Percentiles rank a stretch among this genome's conserved stretches.
phyloP scores from a whole-genome alignment of 352 stramenopile species.

The Aphanomyces astaci region DNA sequence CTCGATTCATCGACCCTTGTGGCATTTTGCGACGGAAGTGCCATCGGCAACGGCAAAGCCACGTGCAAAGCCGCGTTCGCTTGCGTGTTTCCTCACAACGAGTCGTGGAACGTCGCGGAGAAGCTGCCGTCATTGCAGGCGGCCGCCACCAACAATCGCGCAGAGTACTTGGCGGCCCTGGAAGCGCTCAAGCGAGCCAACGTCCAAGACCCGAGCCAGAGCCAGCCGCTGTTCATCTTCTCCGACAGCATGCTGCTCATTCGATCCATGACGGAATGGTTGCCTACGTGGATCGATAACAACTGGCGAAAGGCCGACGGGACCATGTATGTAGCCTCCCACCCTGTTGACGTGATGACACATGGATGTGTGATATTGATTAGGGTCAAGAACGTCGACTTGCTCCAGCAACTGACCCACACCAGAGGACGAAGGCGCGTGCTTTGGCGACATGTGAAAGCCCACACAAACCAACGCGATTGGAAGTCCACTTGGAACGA shows the following conservation, averaged over 20 bases:
- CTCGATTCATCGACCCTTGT: slow-evolving; percentile 45
- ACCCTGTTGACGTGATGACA: neutral
- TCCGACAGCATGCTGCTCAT: slow-evolving; percentile 75
- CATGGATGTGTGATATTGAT: neutral
- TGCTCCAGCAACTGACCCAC: slow-evolving; percentile 47
- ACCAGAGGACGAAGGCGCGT: slow-evolving; percentile 40
- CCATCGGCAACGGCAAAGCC: slow-evolving; percentile 46
- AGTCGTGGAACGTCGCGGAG: slow-evolving; percentile 52
- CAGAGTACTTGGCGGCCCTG: slow-evolving; percentile 48
- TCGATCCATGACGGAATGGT: slow-evolving; percentile 69
- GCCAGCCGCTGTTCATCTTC: slow-evolving; percentile 54
- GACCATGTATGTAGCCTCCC: slow-evolving; percentile 6
- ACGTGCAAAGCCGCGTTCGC: slow-evolving; percentile 41
- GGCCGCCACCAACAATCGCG: slow-evolving; percentile 43
- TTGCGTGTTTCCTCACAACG: slow-evolving; percentile 63
- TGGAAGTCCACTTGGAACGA: slow-evolving; percentile 72
- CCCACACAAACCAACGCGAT: slow-evolving; percentile 43
- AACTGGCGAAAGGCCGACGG: slow-evolving; percentile 57
- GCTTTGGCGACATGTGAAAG: slow-evolving; percentile 60
- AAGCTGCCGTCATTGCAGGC: slow-evolving; percentile 34
- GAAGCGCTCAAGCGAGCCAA: slow-evolving; percentile 63
- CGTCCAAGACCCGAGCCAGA: slow-evolving; percentile 32
- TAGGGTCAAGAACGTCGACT: slow-evolving; percentile 51
- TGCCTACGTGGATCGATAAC: slow-evolving; percentile 29
- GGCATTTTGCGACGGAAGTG: slow-evolving; percentile 73